phyloP scores from a whole-genome alignment of 2,329 filamentous ascomycete species.

The Cyphellophora attinorum region DNA sequence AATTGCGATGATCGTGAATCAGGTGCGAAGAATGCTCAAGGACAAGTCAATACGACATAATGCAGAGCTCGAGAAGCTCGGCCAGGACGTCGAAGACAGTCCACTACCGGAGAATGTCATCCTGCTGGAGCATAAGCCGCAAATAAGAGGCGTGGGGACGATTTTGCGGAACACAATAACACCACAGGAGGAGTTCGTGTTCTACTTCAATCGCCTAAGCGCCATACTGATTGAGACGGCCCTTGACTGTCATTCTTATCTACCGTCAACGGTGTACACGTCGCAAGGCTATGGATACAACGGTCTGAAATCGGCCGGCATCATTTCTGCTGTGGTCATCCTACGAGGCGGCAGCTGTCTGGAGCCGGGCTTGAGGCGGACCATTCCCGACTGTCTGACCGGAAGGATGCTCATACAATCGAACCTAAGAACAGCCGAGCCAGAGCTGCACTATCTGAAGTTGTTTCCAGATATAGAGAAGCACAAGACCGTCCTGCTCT shows the following conservation, averaged over 20 bases:
- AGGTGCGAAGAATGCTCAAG: slow-evolving; percentile 76
- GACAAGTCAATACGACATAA: slow-evolving; percentile 80
- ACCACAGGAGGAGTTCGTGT: slow-evolving; percentile 81
- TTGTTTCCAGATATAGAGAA: slow-evolving; percentile 62
- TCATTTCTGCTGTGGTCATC: slow-evolving; percentile 76
- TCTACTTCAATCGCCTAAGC: slow-evolving; percentile 88
- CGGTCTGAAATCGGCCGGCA: slow-evolving; percentile 61
- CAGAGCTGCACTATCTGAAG: slow-evolving; percentile 82
- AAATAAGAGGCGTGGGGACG: slow-evolving; percentile 81
- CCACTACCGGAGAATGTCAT: slow-evolving; percentile 67
- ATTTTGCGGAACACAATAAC: slow-evolving; percentile 76
- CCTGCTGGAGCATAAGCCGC: slow-evolving; percentile 64
- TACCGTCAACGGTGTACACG: slow-evolving; percentile 55
- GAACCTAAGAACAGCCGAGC: slow-evolving; percentile 73
- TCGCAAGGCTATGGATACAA: slow-evolving; percentile 60
- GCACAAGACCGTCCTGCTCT: slow-evolving; percentile 72
- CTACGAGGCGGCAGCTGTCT: slow-evolving; percentile 82
- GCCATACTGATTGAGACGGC: slow-evolving; percentile 75
- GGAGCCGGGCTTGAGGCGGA: slow-evolving; percentile 77
- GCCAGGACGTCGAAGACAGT: slow-evolving; percentile 59
- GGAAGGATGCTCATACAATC: slow-evolving; percentile 88
- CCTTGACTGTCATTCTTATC: slow-evolving; percentile 66
- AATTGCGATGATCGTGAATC: slow-evolving; percentile 85
- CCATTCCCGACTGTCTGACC: slow-evolving; percentile 85
- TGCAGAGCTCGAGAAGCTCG: slow-evolving; percentile 65